phyloP scores from a whole-genome alignment of 768 basidiomycete species.

The Podaxis sp. region DNA sequence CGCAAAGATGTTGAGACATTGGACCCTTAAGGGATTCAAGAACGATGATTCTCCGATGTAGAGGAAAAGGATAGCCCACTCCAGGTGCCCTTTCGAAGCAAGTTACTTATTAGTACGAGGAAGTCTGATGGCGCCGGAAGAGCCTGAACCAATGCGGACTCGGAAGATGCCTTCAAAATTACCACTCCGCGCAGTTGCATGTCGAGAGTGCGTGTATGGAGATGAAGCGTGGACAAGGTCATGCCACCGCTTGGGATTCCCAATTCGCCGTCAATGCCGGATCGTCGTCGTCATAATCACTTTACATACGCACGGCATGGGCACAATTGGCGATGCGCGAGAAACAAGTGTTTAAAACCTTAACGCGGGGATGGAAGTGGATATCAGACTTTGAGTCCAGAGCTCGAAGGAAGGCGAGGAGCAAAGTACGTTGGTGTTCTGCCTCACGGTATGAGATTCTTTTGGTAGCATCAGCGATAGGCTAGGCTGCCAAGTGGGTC shows the following conservation, averaged over 20 bases:
- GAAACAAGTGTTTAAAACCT: conserved; percentile 7
- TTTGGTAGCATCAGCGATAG: background rate
- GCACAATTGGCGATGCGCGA: background rate
- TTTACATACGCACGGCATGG: background rate
- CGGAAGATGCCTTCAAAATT: conserved; percentile 5
- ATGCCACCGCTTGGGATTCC: background rate
- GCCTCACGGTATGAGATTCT: background rate
- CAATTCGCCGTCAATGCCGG: background rate
- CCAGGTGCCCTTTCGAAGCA: background rate
- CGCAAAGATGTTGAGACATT: background rate
- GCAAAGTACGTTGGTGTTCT: background rate
- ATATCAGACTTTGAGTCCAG: background rate
- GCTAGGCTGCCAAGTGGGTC: conserved; percentile 7
- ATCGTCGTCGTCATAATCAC: background rate
- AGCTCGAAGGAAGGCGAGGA: background rate
- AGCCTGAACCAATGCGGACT: conserved; percentile 2
- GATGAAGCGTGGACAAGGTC: background rate
- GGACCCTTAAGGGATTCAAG: background rate
- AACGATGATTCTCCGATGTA: background rate
- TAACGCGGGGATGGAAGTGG: background rate
- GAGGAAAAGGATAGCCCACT: background rate
- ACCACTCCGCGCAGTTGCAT: conserved; percentile 1
- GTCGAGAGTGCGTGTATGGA: background rate
- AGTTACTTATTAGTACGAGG: background rate
- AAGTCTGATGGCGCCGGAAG: background rate